A percentile compares a stretch with the other conserved stretches of the same genome.
Evolutionary conservation across 148 eudicot species (phyloP).

Genomic region (Nepenthes mirabilis): DNA sequence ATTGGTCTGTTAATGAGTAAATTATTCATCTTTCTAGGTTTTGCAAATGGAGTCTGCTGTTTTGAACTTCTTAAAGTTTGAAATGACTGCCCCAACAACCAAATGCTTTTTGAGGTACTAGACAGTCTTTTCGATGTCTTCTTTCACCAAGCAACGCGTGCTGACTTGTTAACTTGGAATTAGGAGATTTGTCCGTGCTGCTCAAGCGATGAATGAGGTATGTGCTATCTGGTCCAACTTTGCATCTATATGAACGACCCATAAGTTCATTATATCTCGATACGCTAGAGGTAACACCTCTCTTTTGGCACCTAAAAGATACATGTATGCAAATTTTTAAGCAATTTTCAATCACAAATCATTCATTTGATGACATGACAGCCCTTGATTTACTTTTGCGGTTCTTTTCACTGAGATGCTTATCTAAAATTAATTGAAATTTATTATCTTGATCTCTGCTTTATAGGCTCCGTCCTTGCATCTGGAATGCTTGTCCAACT

Average conservation of each 20-base stretch:
- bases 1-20: background rate
- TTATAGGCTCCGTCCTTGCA: constrained; percentile 55
- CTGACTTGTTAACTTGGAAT: constrained; percentile 5
- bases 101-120: constrained; percentile 67
- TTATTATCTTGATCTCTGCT: background rate
- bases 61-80: constrained; percentile 77
- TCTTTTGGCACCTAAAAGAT: background rate
- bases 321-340: background rate
- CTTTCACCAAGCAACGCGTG: background rate
- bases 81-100: constrained; percentile 81
- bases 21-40: constrained; percentile 25
- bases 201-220: constrained; percentile 68
- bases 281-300: background rate
- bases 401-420: background rate
- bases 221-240: background rate
- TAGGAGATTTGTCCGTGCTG: constrained; percentile 85
- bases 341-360: background rate
- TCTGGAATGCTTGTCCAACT: constrained; percentile 78
- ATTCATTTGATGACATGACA: too few species aligned
- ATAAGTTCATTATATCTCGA: background rate
- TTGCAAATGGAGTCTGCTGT: constrained; percentile 86
- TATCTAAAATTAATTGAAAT: too few species aligned
- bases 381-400: background rate
- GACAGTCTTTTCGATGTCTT: background rate
- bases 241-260: too few species aligned